Evolutionary conservation across 352 stramenopile species (phyloP), one percentile per base, ranked within the genome.

Genomic region (Globisporangium radiosum): DNA sequence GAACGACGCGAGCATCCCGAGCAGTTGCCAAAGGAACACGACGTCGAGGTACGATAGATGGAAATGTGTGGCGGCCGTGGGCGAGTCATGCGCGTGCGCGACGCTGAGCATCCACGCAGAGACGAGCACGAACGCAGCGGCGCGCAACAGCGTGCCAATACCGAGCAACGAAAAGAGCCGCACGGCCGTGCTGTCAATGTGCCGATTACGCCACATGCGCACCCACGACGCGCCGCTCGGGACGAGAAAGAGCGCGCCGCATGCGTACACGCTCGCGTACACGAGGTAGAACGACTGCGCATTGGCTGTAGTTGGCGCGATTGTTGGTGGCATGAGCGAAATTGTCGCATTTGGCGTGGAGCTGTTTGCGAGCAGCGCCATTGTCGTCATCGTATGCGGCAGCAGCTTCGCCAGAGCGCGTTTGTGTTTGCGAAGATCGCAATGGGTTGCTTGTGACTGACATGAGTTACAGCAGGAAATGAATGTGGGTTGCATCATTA

Each of bases 31-130:
- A 40, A 75, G 49, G 37, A 79, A 78, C 36, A 87, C 72, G 53
- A 87, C 45, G 58, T 85, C 63, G 40, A 83, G 65, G 58, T 87
- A 87, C 33, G 77, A 76, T 8, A 87, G 59, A 48, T 87, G 76
- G 19, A 87, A 47, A 44, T 82, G 65, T n/a, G 65, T 62, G 15
- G 72, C 74, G 15, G 84, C 71, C 54, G 73, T 64, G 37, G 39
- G 51, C 17, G 75, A 68, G 33, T 65, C 67, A 25, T 68, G 62
- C 14, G 72, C 76, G 36, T 63, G 57, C 40, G 76, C 69, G 45
- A 81, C 63, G 37, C 69, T 56, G 43, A 83, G 40, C 77, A 87
- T 87, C 75, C 75, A 87, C 9, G 75, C 50, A 3, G 71, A 56
- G 17, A 83, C 77, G 3, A 85, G 67, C 15, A 73, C n/a, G 61